A percentile compares a stretch with the other conserved stretches of the same genome.
These are phyloP conservation scores for Apiotrichum siamense DNA, from an alignment of 1,284 basidiomycete species.

Conservation along the genomic window DNA sequence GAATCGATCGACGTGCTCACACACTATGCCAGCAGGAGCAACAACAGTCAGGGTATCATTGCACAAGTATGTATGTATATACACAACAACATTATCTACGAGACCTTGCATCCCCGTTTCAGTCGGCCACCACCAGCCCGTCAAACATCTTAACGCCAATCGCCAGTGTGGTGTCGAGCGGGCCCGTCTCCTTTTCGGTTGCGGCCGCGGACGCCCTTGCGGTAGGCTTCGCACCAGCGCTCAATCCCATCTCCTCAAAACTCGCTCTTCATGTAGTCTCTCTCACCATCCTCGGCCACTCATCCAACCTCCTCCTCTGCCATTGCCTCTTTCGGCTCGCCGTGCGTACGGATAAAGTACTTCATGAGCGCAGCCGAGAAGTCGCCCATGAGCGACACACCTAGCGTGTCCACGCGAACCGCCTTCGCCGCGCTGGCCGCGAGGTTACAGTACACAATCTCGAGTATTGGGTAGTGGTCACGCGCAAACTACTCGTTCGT, in stretches of 20 bases:
- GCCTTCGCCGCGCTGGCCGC: slow-evolving; percentile 46
- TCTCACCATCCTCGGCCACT: slow-evolving; percentile 24
- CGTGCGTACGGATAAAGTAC: slow-evolving; percentile 55
- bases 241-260: slow-evolving; percentile 43
- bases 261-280: slow-evolving; percentile 23
- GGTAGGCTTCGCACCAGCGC: not conserved
- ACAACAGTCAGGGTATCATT: too few relatives aligned
- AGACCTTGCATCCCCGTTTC: too few relatives aligned
- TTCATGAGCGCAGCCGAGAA: slow-evolving; percentile 64
- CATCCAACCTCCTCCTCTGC: slow-evolving; percentile 18
- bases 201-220: too few relatives aligned
- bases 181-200: slow-evolving; percentile 39
- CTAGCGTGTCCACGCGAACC: slow-evolving; percentile 53
- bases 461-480: slow-evolving; percentile 63
- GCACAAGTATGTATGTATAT: too few relatives aligned
- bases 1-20: too few relatives aligned
- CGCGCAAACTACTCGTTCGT: too few relatives aligned
- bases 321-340: slow-evolving; percentile 23
- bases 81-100: too few relatives aligned
- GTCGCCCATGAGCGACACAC: slow-evolving; percentile 62
- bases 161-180: slow-evolving; percentile 55
- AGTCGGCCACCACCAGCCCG: slow-evolving; percentile 35
- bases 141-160: slow-evolving; percentile 52
- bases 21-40: too few relatives aligned
- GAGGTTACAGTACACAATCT: slow-evolving; percentile 51